Conservation (phyloP, 2,329 filamentous ascomycete genomes). For the Curvularia spicifera region DNA sequence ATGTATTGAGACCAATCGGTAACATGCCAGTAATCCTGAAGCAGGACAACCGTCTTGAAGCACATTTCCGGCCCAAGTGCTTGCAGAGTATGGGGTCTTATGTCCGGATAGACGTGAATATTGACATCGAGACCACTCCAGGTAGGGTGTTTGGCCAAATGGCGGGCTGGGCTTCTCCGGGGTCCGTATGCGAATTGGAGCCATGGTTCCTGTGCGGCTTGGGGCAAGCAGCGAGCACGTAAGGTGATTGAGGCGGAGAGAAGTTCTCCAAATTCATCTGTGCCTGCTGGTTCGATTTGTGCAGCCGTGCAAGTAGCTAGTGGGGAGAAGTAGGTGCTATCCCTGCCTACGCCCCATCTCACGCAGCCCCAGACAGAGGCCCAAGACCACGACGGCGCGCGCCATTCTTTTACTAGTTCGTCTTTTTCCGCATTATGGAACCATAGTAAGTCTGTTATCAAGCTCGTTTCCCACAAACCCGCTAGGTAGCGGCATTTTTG, state of each 20-base stretch:
- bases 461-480: constrained; percentile 6
- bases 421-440: too few species aligned
- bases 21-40: too few species aligned
- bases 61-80: too few species aligned
- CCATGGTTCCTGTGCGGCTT: neutral
- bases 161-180: too few species aligned
- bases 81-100: too few species aligned
- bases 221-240: neutral
- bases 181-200: neutral
- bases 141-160: too few species aligned
- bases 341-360: neutral
- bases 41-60: too few species aligned
- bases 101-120: too few species aligned
- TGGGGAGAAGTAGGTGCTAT: neutral
- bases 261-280: neutral
- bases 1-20: too few species aligned
- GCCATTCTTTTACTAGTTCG: constrained; percentile 2
- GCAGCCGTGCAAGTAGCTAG: neutral
- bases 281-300: neutral
- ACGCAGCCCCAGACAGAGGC: neutral
- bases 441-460: neutral
- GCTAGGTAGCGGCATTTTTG: constrained; percentile 3
- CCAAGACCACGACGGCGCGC: constrained; percentile 14
- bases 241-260: neutral
- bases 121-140: too few species aligned